Evolutionary conservation across 371 early-diverging fungal genomes (phyloP).

Genomic region (Saksenaea oblongispora): DNA sequence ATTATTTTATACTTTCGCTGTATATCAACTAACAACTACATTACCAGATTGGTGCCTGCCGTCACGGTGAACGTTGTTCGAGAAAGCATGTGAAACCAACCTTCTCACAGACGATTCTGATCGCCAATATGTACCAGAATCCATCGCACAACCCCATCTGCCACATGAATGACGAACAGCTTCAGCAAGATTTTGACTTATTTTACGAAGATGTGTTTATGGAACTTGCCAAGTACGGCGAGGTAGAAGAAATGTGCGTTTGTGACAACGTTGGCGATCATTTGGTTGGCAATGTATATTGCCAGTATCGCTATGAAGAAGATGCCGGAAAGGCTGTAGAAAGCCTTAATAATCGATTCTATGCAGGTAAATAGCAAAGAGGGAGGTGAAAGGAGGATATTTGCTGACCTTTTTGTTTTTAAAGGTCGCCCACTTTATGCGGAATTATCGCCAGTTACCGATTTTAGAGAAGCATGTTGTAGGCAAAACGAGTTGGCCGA

Average conservation of each 20-base stretch:
- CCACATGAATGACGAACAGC: constrained; percentile 69
- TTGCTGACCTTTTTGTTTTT: background rate
- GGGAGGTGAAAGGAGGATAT: background rate
- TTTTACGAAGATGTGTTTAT: constrained; percentile 97
- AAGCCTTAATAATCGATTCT: constrained; percentile 91
- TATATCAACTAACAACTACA: background rate
- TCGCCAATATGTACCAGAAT: constrained; percentile 95
- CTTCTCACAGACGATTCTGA: constrained; percentile 91
- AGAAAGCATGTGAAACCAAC: constrained; percentile 97
- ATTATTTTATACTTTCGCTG: background rate
- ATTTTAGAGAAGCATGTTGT: constrained; percentile 98
- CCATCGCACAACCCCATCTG: constrained; percentile 83
- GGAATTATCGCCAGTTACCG: constrained; percentile 95
- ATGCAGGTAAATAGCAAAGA: constrained; percentile 66
- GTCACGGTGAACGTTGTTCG: constrained; percentile 97
- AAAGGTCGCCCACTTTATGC: constrained; percentile 90
- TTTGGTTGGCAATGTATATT: constrained; percentile 97
- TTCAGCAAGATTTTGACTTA: constrained; percentile 93
- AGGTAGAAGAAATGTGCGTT: constrained; percentile 93
- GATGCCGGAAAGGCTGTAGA: constrained; percentile 92
- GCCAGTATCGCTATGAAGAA: constrained; percentile 87
- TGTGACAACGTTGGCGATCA: constrained; percentile 99
- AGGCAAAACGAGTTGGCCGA: constrained; percentile 93
- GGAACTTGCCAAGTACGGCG: constrained; percentile 95
- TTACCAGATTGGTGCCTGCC: constrained; percentile 90